A percentile compares a stretch with the other conserved stretches of the same genome.
Conservation (phyloP, 768 basidiomycete species). For the Exidia glandulosa region DNA sequence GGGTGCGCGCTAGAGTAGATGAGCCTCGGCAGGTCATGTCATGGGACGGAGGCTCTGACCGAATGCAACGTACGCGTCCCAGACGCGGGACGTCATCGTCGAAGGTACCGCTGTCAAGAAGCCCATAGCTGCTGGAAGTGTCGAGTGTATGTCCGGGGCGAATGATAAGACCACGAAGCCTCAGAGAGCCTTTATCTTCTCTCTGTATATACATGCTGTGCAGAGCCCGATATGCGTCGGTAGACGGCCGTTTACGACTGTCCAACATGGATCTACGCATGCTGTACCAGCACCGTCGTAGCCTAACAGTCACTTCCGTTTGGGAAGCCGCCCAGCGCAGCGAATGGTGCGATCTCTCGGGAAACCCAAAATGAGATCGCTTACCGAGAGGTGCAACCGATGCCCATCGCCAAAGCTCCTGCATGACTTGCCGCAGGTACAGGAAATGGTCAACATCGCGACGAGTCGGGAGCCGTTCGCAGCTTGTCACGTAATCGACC, state of each 20-base stretch:
- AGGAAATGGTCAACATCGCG: constrained; percentile 9
- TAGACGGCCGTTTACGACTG: no score
- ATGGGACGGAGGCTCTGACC: not conserved
- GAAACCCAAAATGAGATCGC: not conserved
- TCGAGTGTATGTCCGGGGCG: no score
- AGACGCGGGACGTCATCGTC: not conserved
- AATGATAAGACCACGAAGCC: not conserved
- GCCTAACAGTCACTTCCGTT: no score
- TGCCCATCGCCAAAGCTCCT: constrained; percentile 12
- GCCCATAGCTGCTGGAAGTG: no score
- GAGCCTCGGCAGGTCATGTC: not conserved
- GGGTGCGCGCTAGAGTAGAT: not conserved
- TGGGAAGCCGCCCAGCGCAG: no score
- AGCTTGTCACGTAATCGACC: constrained; percentile 8
- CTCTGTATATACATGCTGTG: no score
- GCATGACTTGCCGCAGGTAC: constrained; percentile 10
- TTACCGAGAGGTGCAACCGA: constrained; percentile 6
- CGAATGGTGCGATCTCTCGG: no score
- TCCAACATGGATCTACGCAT: no score
- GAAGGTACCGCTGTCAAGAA: not conserved
- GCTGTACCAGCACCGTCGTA: no score
- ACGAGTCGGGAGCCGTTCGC: constrained; percentile 7
- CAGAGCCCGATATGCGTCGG: no score
- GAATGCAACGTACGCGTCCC: not conserved
- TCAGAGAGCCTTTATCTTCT: not conserved